phyloP scores from a whole-genome alignment of 805 yeast species.

The Scheffersomyces lignosus region DNA sequence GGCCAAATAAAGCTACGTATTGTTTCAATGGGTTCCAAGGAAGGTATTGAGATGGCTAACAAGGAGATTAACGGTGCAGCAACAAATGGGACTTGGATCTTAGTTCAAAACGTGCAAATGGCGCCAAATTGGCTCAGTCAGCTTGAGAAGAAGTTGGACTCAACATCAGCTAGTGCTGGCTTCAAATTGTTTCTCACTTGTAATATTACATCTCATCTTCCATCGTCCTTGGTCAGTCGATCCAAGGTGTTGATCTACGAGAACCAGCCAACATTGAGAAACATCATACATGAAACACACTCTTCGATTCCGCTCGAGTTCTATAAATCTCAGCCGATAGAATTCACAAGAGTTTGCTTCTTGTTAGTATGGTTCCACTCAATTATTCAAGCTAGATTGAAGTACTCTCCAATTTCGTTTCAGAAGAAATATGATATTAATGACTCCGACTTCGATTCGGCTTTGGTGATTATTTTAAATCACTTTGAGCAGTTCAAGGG shows the following conservation, averaged over 20 bases:
- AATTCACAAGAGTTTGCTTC: conserved; percentile 49
- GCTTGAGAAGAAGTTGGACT: conserved; percentile 48
- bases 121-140: conserved; percentile 61
- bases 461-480: conserved; percentile 42
- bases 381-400: conserved; percentile 54
- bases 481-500: conserved; percentile 25
- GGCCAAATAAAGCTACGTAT: conserved; percentile 28
- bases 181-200: conserved; percentile 71
- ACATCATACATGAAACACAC: conserved; percentile 42
- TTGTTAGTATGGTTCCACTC: conserved; percentile 72
- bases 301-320: conserved; percentile 16
- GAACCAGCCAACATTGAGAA: conserved; percentile 58
- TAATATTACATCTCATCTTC: conserved; percentile 45
- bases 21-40: conserved; percentile 75
- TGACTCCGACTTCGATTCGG: conserved; percentile 65
- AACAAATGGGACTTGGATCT: conserved; percentile 62
- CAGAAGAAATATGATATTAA: conserved; percentile 63
- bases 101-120: conserved; percentile 81
- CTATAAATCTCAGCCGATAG: conserved; percentile 33
- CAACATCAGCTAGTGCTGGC: conserved; percentile 17
- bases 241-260: conserved; percentile 63
- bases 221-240: conserved; percentile 55
- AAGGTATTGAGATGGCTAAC: conserved; percentile 59
- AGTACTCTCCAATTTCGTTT: conserved; percentile 67
- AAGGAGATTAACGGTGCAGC: conserved; percentile 48